Conservation (phyloP, 2,329 filamentous ascomycete genomes). For the Cladorrhinum sp. region DNA sequence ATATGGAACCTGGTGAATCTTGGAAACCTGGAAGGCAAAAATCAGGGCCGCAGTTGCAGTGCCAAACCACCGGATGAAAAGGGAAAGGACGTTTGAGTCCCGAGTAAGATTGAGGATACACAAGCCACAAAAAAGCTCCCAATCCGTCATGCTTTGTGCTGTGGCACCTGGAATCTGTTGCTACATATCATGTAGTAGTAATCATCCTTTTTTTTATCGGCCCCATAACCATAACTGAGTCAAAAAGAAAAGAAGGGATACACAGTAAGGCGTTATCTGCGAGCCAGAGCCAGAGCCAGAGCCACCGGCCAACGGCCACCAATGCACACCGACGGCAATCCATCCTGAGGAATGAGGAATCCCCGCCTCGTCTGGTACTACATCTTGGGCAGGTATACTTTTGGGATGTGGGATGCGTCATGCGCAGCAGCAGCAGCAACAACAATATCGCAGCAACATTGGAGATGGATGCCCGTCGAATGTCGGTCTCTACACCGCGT, state of each 20-base stretch:
- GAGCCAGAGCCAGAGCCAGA: no score
- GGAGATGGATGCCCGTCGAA: no score
- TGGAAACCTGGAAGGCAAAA: no score
- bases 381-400: not conserved
- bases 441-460: no score
- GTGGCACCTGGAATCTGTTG: not conserved
- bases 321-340: not conserved
- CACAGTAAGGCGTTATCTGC: not conserved
- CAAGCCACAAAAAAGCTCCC: conserved; percentile 13
- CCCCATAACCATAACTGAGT: conserved; percentile 4
- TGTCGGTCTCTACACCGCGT: not conserved
- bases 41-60: not conserved
- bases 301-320: no score
- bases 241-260: not conserved
- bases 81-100: conserved; percentile 13
- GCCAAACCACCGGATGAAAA: conserved; percentile 12
- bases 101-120: conserved; percentile 19
- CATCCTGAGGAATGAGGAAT: not conserved
- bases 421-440: not conserved
- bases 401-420: not conserved
- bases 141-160: conserved; percentile 1
- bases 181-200: not conserved
- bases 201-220: not conserved
- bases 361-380: not conserved
- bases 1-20: no score